These are phyloP conservation scores for Cornus kousa DNA, from an alignment of 148 eudicot genomes.

Conservation along the genomic window DNA sequence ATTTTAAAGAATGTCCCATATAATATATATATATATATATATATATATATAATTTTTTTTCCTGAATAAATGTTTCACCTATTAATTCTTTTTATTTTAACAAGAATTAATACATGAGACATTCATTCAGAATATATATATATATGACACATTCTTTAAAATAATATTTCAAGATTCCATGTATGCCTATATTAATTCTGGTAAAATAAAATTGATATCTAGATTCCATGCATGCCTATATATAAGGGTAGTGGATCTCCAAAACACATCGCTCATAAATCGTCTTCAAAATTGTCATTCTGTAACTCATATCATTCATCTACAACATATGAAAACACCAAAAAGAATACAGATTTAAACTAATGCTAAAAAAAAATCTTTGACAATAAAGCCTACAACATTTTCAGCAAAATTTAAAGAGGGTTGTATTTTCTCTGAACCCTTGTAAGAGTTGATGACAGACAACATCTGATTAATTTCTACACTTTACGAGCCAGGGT, in stretches of 20 bases:
- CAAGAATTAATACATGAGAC: too few species aligned
- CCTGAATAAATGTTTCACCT: too few species aligned
- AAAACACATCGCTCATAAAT: background rate
- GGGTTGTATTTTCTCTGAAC: background rate
- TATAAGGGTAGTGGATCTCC: background rate
- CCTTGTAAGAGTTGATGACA: background rate
- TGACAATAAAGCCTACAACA: background rate
- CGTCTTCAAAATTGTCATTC: background rate
- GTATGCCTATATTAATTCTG: too few species aligned
- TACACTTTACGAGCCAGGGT: constrained; percentile 90
- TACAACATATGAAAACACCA: background rate
- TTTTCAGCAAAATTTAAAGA: background rate
- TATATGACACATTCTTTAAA: too few species aligned
- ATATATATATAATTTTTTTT: too few species aligned
- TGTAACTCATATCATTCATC: background rate
- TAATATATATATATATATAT: too few species aligned
- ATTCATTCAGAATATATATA: too few species aligned
- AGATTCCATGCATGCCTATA: too few species aligned
- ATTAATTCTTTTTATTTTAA: too few species aligned
- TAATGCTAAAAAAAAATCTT: background rate
- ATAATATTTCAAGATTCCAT: too few species aligned
- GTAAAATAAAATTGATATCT: too few species aligned
- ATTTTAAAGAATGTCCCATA: too few species aligned
- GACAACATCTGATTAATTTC: constrained; percentile 1
- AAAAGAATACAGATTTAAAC: background rate